Evolutionary conservation across 352 stramenopile species (phyloP).

Genomic region (Phytophthora quininea): DNA sequence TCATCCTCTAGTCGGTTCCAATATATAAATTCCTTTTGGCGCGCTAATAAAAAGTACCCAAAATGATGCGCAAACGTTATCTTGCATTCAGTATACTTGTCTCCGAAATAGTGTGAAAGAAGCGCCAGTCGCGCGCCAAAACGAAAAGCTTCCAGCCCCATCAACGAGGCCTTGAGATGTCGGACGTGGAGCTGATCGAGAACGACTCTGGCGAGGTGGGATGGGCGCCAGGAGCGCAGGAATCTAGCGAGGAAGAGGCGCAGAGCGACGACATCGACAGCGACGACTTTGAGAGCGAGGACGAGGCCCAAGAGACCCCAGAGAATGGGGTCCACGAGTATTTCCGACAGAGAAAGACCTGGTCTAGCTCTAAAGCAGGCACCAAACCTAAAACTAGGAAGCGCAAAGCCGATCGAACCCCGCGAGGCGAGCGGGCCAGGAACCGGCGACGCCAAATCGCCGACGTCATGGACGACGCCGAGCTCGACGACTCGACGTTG

Average conservation of each 20-base stretch:
- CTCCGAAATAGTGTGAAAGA: not conserved
- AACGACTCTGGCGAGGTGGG: slow-evolving; percentile 33
- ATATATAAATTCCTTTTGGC: not conserved
- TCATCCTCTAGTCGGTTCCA: slow-evolving; percentile 50
- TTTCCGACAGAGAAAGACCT: slow-evolving; percentile 4
- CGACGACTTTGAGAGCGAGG: slow-evolving; percentile 27
- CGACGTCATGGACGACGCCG: slow-evolving; percentile 68
- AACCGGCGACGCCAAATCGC: slow-evolving; percentile 71
- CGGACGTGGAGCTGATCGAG: no score
- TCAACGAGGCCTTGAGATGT: no score
- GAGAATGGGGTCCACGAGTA: slow-evolving; percentile 12
- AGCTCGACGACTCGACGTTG: slow-evolving; percentile 68
- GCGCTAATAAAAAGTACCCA: not conserved
- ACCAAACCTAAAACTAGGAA: slow-evolving; percentile 12
- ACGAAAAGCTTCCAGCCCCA: not conserved
- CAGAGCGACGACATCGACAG: slow-evolving; percentile 32
- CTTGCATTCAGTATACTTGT: not conserved
- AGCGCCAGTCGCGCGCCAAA: not conserved
- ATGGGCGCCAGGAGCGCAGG: slow-evolving; percentile 31
- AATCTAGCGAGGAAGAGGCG: slow-evolving; percentile 24
- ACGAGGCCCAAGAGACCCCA: slow-evolving; percentile 17
- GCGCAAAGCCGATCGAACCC: slow-evolving; percentile 25
- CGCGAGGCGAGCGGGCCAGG: slow-evolving; percentile 35
- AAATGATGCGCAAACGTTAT: not conserved
- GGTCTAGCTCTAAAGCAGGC: no score